Evolutionary conservation across 257 asterid genomes (phyloP).

Genomic region (Nicotiana benthamiana): DNA sequence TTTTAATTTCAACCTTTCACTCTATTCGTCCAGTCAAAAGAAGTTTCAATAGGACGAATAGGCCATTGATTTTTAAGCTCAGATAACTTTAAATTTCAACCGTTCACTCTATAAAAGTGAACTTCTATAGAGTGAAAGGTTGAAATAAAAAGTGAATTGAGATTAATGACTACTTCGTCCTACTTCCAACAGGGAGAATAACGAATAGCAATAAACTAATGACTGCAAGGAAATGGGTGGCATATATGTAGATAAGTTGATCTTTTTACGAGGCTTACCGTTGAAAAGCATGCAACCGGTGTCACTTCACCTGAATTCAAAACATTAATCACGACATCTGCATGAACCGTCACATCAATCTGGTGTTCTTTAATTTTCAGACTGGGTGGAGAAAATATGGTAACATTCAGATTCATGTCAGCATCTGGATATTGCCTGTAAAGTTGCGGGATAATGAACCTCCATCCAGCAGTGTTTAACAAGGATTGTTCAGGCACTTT

Average conservation of each 20-base stretch:
- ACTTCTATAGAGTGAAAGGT: too few species aligned
- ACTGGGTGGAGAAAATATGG: slow-evolving; percentile 51
- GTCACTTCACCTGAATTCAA: slow-evolving; percentile 43
- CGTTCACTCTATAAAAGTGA: too few species aligned
- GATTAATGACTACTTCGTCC: too few species aligned
- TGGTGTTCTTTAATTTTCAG: slow-evolving; percentile 38
- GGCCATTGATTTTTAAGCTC: too few species aligned
- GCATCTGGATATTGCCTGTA: slow-evolving; percentile 73
- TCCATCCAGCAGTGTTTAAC: slow-evolving; percentile 89
- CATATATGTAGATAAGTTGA: too few species aligned
- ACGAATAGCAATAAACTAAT: background rate
- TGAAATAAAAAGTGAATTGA: too few species aligned
- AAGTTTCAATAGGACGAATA: background rate
- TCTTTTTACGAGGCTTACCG: slow-evolving; percentile 38
- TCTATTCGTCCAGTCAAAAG: background rate
- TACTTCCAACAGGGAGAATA: background rate
- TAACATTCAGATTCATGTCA: slow-evolving; percentile 62
- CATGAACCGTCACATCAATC: slow-evolving; percentile 40
- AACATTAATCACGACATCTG: slow-evolving; percentile 57
- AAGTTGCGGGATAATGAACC: slow-evolving; percentile 71
- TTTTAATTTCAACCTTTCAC: background rate
- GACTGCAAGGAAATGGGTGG: background rate
- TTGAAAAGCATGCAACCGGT: slow-evolving; percentile 71
- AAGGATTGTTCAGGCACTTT: slow-evolving; percentile 58
- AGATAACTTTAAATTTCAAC: too few species aligned